Conservation (phyloP, 345 rosid species). For the Odontarrhena argentea region DNA sequence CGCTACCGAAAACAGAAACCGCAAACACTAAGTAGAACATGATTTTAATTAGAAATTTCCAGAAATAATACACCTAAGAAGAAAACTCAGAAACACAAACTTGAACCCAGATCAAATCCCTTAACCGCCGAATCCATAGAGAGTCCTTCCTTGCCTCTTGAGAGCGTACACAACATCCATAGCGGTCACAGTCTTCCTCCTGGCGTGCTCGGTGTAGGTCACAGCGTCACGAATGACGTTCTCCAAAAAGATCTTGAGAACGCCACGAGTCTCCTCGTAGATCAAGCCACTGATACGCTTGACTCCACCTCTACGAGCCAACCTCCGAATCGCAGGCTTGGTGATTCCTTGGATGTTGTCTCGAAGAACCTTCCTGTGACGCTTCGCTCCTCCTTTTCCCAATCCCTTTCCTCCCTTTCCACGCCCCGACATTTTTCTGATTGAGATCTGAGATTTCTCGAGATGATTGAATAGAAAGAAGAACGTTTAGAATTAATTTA, state of each 20-base stretch:
- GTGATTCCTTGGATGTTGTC: slow-evolving; percentile 49
- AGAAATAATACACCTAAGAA: not conserved
- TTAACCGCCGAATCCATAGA: slow-evolving; percentile 43
- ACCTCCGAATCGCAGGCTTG: slow-evolving; percentile 47
- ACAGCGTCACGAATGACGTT: slow-evolving; percentile 45
- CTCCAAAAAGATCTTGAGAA: slow-evolving; percentile 46
- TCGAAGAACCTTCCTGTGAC: slow-evolving; percentile 47
- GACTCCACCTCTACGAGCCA: slow-evolving; percentile 56
- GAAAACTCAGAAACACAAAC: slow-evolving; percentile 5
- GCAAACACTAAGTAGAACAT: not conserved
- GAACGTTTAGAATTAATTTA: not conserved
- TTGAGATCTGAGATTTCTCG: not conserved
- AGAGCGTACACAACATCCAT: slow-evolving; percentile 53
- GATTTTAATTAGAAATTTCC: slow-evolving; percentile 1
- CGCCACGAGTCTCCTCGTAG: slow-evolving; percentile 49
- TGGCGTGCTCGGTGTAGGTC: slow-evolving; percentile 46
- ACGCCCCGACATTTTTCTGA: slow-evolving; percentile 39
- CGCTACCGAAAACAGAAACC: slow-evolving; percentile 14
- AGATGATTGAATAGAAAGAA: not conserved
- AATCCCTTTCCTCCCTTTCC: slow-evolving; percentile 48
- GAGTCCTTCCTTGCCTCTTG: slow-evolving; percentile 53
- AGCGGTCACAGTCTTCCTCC: slow-evolving; percentile 52
- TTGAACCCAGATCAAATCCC: not conserved
- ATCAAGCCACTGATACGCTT: slow-evolving; percentile 59
- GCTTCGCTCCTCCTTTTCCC: slow-evolving; percentile 47